A percentile compares a stretch with the other conserved stretches of the same genome.
Conservation (phyloP, 345 rosid species). For the Gossypium australe region DNA sequence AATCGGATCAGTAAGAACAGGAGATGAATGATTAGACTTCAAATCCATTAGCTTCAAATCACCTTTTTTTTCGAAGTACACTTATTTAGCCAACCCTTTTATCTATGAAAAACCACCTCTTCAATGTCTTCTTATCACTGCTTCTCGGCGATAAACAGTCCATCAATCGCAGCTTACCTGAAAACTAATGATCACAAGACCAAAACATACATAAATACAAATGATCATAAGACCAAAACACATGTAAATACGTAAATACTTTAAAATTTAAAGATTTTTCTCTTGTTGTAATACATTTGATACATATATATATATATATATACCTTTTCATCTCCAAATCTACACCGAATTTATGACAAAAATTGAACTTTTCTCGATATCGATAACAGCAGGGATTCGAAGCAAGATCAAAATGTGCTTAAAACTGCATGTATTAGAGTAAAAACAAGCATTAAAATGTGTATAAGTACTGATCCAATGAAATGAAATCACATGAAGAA, state of each 20-base stretch:
- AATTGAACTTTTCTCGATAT: neutral
- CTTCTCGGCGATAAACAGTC: conserved; percentile 49
- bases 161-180: conserved; percentile 56
- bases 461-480: neutral
- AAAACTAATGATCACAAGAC: conserved; percentile 30
- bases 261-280: neutral
- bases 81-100: conserved; percentile 63
- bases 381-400: neutral
- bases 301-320: neutral
- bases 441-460: conserved; percentile 3
- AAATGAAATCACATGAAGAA: no score
- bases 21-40: conserved; percentile 59
- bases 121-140: conserved; percentile 78
- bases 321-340: conserved; percentile 70
- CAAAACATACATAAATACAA: neutral
- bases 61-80: conserved; percentile 5
- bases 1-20: conserved; percentile 62
- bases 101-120: conserved; percentile 93
- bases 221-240: neutral
- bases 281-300: neutral
- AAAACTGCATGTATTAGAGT: conserved; percentile 2
- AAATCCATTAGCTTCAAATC: conserved; percentile 50
- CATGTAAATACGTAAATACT: neutral
- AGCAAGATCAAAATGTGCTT: conserved; percentile 1
- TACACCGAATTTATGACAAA: neutral